phyloP scores from a whole-genome alignment of 2,329 filamentous ascomycete species.

The Didymella segeticola region DNA sequence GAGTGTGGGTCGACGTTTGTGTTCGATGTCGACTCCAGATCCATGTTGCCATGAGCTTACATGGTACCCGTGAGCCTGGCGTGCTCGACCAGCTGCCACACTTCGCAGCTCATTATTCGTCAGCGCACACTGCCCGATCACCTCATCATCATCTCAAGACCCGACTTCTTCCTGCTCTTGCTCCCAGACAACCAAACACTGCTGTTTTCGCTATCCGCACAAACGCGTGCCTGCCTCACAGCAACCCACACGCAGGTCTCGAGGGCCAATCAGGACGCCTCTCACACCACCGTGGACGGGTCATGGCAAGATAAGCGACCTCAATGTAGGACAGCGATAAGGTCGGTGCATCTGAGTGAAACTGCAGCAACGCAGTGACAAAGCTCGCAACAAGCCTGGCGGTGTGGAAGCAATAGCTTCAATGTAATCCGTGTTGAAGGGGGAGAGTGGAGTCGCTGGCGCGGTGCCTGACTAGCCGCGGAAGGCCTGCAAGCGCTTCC shows the following conservation, averaged over 20 bases:
- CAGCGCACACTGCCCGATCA: conserved; percentile 27
- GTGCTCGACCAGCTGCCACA: conserved; percentile 9
- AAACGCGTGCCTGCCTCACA: conserved; percentile 28
- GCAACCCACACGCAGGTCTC: conserved; percentile 22
- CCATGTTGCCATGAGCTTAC: conserved; percentile 4
- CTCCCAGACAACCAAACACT: conserved; percentile 15
- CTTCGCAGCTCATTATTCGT: conserved; percentile 22
- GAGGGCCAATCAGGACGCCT: conserved; percentile 36
- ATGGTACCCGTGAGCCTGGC: conserved; percentile 17
- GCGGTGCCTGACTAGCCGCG: conserved; percentile 13
- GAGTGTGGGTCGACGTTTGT: conserved; percentile 27
- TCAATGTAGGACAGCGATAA: conserved; percentile 14
- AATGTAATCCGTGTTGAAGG: conserved; percentile 12
- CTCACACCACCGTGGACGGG: conserved; percentile 5
- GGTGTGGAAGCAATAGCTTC: conserved; percentile 10
- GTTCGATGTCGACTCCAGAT: conserved; percentile 6
- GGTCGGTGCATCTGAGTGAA: conserved; percentile 14
- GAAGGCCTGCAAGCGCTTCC: conserved; percentile 12
- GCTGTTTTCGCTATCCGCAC: conserved; percentile 16
- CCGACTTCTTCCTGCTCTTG: conserved; percentile 23
- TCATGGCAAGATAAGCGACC: conserved; percentile 13
- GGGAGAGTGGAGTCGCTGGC: conserved; percentile 11
- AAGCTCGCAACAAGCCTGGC: conserved; percentile 16
- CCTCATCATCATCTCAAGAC: conserved; percentile 21
- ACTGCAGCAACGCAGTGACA: conserved; percentile 18